Evolutionary conservation across 495 filamentous ascomycete species (phyloP), one percentile per base, ranked within the genome.

Genomic region (Ramalina intermedia): DNA sequence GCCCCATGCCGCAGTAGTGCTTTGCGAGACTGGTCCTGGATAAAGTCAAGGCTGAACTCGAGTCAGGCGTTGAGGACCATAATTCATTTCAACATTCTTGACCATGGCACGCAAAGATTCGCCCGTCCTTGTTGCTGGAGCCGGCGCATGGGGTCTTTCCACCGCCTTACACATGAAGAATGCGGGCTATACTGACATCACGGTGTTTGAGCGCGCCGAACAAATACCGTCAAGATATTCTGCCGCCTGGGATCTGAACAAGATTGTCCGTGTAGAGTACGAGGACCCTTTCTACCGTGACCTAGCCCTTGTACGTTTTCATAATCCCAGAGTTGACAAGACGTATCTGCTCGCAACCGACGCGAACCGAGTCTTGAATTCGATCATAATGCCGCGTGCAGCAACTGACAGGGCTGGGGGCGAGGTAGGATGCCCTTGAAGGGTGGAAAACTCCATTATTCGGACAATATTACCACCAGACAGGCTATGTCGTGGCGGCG

Each of bases 81-180:
- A 20, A 20, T 20, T 20, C 18, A 79, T 78, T 36, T 71, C 26
- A 83, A 85, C 61, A 88, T 91, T 36, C 24, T n/a, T 43, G 8
- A 42, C 27, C 12, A 51, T 51, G 49, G 27, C 49, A 40, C 23
- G 49, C 29, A 51, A 51, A 41, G 45, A 52, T 20, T 41, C 16
- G 5, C 53, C 56, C 6, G 62, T 71, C 45, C 56, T 63, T 46
- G 67, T 71, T 45, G 27, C 69, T 37, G 71, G 73, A 36, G 69
- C 58, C 18, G 72, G 70, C 24, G 69, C 67, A 23, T 73, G 71
- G 46, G 72, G 72, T 21, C 61, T 73, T 17, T 70, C 70, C 8
- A 73, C 69, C 13, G 73, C 70, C 33, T 63, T 73, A 18, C 71
- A 73, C 54, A 61, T 75, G 14, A 52, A 63, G 7, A 58, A 63